phyloP scores from a whole-genome alignment of 139 green algal species.

The Closterium sp. region DNA sequence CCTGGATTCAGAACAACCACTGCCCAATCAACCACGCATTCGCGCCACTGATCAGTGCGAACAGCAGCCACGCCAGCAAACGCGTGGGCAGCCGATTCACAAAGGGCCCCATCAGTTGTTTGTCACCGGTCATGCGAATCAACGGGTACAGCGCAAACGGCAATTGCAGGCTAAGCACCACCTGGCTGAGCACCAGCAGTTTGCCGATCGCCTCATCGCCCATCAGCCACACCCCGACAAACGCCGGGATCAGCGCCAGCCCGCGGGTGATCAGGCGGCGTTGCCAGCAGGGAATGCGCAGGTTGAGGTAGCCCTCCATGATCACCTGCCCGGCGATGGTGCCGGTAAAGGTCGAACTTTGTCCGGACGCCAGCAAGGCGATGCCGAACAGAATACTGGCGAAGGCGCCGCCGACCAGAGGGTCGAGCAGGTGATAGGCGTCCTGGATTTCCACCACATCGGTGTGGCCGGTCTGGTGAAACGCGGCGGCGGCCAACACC shows the following conservation, averaged over 20 bases:
- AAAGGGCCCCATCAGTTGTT: too few relatives aligned
- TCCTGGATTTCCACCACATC: constrained; percentile 37
- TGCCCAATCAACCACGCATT: too few relatives aligned
- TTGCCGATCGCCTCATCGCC: constrained; percentile 21
- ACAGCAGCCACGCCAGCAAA: too few relatives aligned
- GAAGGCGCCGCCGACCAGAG: constrained; percentile 49
- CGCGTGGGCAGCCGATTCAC: too few relatives aligned
- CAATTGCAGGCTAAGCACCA: constrained; percentile 49
- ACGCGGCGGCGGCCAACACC: constrained; percentile 58
- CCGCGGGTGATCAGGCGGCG: constrained; percentile 49
- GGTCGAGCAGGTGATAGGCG: constrained; percentile 56
- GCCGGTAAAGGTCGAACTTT: constrained; percentile 72
- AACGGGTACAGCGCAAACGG: constrained; percentile 55
- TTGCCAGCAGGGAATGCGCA: constrained; percentile 33
- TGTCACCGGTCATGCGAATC: constrained; percentile 41
- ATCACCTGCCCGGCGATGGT: constrained; percentile 76
- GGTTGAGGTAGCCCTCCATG: constrained; percentile 61
- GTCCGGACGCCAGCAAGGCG: constrained; percentile 50
- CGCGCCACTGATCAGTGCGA: too few relatives aligned
- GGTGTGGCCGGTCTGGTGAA: constrained; percentile 39
- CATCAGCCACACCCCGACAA: background rate
- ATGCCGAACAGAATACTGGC: constrained; percentile 35
- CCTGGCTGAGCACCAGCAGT: constrained; percentile 33
- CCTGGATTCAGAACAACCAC: too few relatives aligned
- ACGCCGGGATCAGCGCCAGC: constrained; percentile 46